phyloP scores from a whole-genome alignment of 2,329 filamentous ascomycete genomes.

The Hypoxylon sp. region DNA sequence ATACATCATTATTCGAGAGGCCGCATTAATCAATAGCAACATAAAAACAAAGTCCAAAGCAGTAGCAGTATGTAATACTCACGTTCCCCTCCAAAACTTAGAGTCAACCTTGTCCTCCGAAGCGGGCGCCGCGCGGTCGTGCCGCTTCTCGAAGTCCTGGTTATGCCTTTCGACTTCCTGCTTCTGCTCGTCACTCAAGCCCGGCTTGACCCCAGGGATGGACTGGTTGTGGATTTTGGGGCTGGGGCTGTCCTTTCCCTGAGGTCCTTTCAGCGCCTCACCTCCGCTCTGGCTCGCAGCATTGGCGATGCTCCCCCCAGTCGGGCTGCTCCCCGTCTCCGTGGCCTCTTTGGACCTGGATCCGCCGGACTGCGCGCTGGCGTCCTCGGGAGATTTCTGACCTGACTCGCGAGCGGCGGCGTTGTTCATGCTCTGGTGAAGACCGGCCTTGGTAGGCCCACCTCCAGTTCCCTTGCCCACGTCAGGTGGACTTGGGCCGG shows the following conservation, averaged over 20 bases:
- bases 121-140: constrained; percentile 63
- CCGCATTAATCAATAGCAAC: constrained; percentile 2
- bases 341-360: constrained; percentile 59
- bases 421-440: constrained; percentile 48
- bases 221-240: constrained; percentile 69
- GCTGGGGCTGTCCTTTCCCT: constrained; percentile 56
- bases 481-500: constrained; percentile 59
- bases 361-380: constrained; percentile 58
- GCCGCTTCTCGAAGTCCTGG: constrained; percentile 68
- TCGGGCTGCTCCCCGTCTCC: constrained; percentile 56
- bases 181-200: constrained; percentile 66
- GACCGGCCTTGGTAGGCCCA: constrained; percentile 55
- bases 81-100: constrained; percentile 66
- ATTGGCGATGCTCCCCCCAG: constrained; percentile 51
- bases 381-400: constrained; percentile 51
- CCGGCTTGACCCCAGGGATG: constrained; percentile 56
- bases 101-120: constrained; percentile 68
- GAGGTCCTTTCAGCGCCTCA: constrained; percentile 54
- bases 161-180: constrained; percentile 73
- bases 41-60: background rate
- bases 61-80: constrained; percentile 50
- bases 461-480: constrained; percentile 59
- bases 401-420: constrained; percentile 38
- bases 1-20: constrained; percentile 2
- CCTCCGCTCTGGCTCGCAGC: constrained; percentile 52